Conservation (phyloP, 768 basidiomycete species). For the Termitomyces sp. region DNA sequence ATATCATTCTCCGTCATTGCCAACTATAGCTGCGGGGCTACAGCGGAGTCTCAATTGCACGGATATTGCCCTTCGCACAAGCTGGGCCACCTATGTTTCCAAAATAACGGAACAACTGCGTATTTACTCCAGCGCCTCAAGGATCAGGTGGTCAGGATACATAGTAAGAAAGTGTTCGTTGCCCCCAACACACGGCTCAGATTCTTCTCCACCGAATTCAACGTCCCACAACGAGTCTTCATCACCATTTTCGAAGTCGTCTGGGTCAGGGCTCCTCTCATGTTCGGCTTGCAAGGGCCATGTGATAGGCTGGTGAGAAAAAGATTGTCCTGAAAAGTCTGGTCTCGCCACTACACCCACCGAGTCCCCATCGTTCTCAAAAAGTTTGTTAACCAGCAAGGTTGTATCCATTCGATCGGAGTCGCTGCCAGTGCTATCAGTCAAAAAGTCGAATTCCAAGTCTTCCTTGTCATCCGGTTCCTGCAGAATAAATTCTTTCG, state of each 20-base stretch:
- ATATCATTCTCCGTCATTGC: slow-evolving; percentile 11
- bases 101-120: neutral
- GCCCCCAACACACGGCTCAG: neutral
- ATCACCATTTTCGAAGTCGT: slow-evolving; percentile 9
- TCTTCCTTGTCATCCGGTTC: slow-evolving; percentile 5
- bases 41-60: slow-evolving; percentile 20
- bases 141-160: slow-evolving; percentile 5
- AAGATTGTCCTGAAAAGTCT: neutral
- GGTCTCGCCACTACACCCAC: slow-evolving; percentile 7
- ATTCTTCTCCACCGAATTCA: neutral
- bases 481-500: neutral
- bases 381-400: slow-evolving; percentile 3
- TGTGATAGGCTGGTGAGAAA: slow-evolving; percentile 14
- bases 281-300: slow-evolving; percentile 7
- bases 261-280: slow-evolving; percentile 5
- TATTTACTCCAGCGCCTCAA: neutral
- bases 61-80: slow-evolving; percentile 5
- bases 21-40: slow-evolving; percentile 21
- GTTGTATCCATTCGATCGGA: slow-evolving; percentile 1
- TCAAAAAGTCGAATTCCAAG: slow-evolving; percentile 9
- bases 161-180: slow-evolving; percentile 4
- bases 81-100: slow-evolving; percentile 1
- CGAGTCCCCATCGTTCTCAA: slow-evolving; percentile 12
- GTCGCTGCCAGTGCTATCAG: slow-evolving; percentile 7
- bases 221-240: slow-evolving; percentile 9